Percentiles rank a stretch among this genome's conserved stretches.
Evolutionary conservation across 2,329 filamentous ascomycete genomes (phyloP).

Genomic region (Alternaria triticimaculans): DNA sequence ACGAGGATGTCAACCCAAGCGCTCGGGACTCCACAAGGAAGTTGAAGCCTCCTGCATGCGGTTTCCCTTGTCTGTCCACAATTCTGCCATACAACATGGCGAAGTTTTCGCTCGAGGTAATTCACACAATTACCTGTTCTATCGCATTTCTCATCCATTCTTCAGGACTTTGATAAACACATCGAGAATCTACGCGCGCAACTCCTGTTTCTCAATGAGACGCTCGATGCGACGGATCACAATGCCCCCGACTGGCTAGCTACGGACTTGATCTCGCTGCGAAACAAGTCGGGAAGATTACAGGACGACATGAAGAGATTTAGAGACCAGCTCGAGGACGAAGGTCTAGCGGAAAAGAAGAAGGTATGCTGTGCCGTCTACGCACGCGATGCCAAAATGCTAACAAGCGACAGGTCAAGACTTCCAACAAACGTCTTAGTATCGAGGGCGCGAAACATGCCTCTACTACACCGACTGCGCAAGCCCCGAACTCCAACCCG

Average conservation of each 20-base stretch:
- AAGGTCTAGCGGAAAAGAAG: constrained; percentile 33
- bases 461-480: constrained; percentile 3
- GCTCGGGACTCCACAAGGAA: constrained; percentile 16
- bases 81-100: constrained; percentile 26
- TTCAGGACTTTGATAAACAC: constrained; percentile 42
- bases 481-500: constrained; percentile 12
- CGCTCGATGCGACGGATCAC: constrained; percentile 44
- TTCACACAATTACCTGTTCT: not conserved
- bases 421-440: constrained; percentile 38
- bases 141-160: constrained; percentile 19
- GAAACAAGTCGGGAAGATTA: constrained; percentile 41
- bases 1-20: not conserved
- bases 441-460: constrained; percentile 29
- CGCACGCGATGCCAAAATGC: not conserved
- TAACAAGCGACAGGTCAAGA: constrained; percentile 21
- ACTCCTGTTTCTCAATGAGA: constrained; percentile 38
- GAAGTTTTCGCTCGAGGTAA: constrained; percentile 38
- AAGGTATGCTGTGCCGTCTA: constrained; percentile 20
- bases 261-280: constrained; percentile 41
- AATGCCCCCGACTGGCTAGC: constrained; percentile 46
- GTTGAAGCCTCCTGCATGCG: constrained; percentile 4
- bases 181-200: constrained; percentile 39
- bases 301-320: constrained; percentile 46
- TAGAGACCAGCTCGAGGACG: constrained; percentile 34
- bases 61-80: not conserved